A percentile compares a stretch with the other conserved stretches of the same genome.
Conservation (phyloP, 805 yeast genomes). For the Spathaspora sp. region DNA sequence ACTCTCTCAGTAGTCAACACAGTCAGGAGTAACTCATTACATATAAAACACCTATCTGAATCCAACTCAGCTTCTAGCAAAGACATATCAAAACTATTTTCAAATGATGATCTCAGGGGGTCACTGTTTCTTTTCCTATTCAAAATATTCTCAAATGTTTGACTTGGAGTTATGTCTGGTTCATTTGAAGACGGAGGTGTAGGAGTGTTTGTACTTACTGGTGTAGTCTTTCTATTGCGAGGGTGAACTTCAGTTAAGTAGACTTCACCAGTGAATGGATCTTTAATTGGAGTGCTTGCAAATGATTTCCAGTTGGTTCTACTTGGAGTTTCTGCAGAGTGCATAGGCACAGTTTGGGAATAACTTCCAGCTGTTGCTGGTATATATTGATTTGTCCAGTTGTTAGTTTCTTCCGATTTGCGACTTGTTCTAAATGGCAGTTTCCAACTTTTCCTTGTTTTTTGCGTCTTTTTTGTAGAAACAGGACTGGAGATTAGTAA, state of each 20-base stretch:
- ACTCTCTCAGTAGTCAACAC: conserved; percentile 43
- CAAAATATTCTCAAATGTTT: neutral
- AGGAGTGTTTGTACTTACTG: neutral
- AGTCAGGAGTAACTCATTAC: conserved; percentile 48
- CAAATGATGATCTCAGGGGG: neutral
- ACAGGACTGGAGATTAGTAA: neutral
- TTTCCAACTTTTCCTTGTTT: neutral
- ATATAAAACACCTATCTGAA: conserved; percentile 38
- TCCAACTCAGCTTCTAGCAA: neutral
- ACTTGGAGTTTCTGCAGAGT: neutral
- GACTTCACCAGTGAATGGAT: neutral
- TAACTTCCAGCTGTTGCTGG: neutral
- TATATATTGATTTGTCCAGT: neutral
- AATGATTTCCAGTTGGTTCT: neutral
- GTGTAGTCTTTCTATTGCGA: neutral
- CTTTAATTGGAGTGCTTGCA: neutral
- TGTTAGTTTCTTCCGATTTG: neutral
- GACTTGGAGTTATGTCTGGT: neutral
- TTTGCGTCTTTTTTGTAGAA: neutral
- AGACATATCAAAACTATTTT: neutral
- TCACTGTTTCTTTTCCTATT: neutral
- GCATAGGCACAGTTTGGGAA: neutral
- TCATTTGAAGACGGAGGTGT: neutral
- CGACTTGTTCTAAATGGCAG: neutral
- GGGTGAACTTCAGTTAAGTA: neutral